Evolutionary conservation across 495 filamentous ascomycete species (phyloP).

Genomic region (Hyaloscypha finlandica): DNA sequence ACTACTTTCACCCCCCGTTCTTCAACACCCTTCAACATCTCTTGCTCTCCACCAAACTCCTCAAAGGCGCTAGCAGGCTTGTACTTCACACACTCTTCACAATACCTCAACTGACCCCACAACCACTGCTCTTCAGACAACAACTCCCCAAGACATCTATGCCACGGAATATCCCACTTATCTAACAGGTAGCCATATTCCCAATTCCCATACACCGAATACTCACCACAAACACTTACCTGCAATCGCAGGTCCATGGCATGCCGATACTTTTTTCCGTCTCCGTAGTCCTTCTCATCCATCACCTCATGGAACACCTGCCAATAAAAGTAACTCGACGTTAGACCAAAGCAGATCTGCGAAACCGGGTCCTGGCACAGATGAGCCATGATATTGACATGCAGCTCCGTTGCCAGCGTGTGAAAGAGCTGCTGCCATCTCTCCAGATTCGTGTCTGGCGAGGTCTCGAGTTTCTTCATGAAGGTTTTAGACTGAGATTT

Average conservation of each 20-base stretch:
- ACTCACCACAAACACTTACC: neutral
- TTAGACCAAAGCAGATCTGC: constrained; percentile 53
- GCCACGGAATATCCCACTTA: constrained; percentile 15
- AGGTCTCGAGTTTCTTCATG: neutral
- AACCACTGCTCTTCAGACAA: constrained; percentile 16
- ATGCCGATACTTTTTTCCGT: constrained; percentile 14
- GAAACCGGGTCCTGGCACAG: constrained; percentile 49
- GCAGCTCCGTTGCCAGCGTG: constrained; percentile 56
- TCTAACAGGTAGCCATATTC: constrained; percentile 13
- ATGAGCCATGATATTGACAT: constrained; percentile 51
- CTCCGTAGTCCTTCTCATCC: constrained; percentile 30
- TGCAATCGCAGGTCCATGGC: constrained; percentile 12
- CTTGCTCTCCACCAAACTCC: neutral
- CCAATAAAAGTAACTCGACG: constrained; percentile 47
- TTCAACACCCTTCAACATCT: neutral
- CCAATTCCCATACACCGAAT: constrained; percentile 5
- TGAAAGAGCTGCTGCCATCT: neutral
- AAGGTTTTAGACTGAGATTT: neutral
- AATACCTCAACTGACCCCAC: constrained; percentile 18
- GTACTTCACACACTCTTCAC: constrained; percentile 13
- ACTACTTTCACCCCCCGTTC: neutral
- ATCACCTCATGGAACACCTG: constrained; percentile 46
- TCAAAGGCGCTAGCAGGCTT: constrained; percentile 15
- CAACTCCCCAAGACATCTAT: constrained; percentile 3
- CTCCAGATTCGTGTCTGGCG: neutral